phyloP scores from a whole-genome alignment of 2,329 filamentous ascomycete genomes.

The Neofusicoccum cordaticola region DNA sequence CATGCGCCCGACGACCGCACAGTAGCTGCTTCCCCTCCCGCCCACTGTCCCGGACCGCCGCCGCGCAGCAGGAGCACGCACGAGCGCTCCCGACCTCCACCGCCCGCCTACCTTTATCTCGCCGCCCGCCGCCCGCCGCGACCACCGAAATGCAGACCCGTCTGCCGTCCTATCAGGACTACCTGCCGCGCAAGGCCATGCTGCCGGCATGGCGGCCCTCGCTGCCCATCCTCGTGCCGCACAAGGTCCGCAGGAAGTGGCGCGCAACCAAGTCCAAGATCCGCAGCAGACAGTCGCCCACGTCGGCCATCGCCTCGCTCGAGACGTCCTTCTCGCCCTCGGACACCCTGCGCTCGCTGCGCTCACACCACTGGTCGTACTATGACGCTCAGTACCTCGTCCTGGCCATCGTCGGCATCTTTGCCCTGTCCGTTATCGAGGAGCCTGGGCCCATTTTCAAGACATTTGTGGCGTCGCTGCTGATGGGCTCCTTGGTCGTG shows the following conservation, averaged over 20 bases:
- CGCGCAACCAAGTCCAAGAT: conserved; percentile 61
- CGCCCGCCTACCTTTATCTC: not conserved
- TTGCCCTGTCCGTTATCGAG: conserved; percentile 79
- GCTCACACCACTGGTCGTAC: conserved; percentile 73
- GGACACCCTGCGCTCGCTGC: conserved; percentile 73
- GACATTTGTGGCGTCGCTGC: conserved; percentile 64
- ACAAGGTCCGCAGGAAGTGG: conserved; percentile 64
- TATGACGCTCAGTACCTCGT: conserved; percentile 85
- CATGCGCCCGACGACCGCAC: conserved; percentile 16
- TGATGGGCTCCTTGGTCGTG: conserved; percentile 70
- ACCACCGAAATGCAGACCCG: conserved; percentile 7
- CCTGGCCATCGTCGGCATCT: conserved; percentile 69
- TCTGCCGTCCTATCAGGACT: conserved; percentile 17
- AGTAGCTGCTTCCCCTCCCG: not conserved
- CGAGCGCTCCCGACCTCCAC: conserved; percentile 7
- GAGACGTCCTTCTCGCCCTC: conserved; percentile 79
- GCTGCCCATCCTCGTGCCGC: conserved; percentile 50
- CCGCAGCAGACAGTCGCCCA: conserved; percentile 63
- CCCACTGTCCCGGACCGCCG: conserved; percentile 11
- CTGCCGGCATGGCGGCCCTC: conserved; percentile 16
- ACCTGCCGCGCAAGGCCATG: conserved; percentile 15
- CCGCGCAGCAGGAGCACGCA: conserved; percentile 15
- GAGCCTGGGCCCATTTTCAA: conserved; percentile 75
- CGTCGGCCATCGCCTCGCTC: conserved; percentile 71
- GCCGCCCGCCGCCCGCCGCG: not conserved